These are phyloP conservation scores for Magnolia kwangsiensis DNA, from an alignment of 164 flowering plant species.

Conservation along the genomic window DNA sequence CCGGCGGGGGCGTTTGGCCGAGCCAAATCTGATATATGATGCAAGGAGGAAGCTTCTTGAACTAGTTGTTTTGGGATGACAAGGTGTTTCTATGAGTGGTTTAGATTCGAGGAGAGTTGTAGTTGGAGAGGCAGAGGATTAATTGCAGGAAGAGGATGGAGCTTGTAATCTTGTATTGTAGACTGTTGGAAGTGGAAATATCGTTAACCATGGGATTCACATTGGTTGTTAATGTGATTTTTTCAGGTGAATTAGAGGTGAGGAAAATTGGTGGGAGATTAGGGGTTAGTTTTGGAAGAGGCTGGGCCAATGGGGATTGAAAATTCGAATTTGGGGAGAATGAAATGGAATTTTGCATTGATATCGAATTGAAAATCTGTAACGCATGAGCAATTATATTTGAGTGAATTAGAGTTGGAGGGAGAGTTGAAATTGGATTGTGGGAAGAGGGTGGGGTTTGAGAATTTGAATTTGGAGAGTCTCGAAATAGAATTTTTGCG, in stretches of 20 bases:
- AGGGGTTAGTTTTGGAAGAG: not conserved
- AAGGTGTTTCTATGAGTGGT: slow-evolving; percentile 28
- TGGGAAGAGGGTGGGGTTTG: not conserved
- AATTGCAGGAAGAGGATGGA: not conserved
- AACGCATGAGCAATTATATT: too few species aligned
- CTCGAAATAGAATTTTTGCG: not conserved
- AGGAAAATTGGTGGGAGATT: not conserved
- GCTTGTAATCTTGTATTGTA: not conserved
- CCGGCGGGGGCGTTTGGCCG: slow-evolving; percentile 61
- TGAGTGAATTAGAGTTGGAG: too few species aligned
- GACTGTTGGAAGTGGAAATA: too few species aligned
- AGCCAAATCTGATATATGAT: slow-evolving; percentile 71
- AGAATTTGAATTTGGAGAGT: not conserved
- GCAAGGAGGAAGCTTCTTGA: slow-evolving; percentile 79
- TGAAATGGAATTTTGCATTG: not conserved
- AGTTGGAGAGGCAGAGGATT: not conserved
- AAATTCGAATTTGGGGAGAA: not conserved
- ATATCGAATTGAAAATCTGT: too few species aligned
- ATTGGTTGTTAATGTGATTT: too few species aligned
- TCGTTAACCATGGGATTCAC: too few species aligned
- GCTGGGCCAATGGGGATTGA: not conserved
- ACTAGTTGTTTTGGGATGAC: slow-evolving; percentile 67
- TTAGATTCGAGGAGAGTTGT: not conserved
- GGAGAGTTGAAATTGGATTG: not conserved
- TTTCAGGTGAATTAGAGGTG: not conserved